A percentile compares a stretch with the other conserved stretches of the same genome.
These are phyloP conservation scores for Macrocybe gigantea DNA, from an alignment of 768 basidiomycete genomes.

Conservation along the genomic window DNA sequence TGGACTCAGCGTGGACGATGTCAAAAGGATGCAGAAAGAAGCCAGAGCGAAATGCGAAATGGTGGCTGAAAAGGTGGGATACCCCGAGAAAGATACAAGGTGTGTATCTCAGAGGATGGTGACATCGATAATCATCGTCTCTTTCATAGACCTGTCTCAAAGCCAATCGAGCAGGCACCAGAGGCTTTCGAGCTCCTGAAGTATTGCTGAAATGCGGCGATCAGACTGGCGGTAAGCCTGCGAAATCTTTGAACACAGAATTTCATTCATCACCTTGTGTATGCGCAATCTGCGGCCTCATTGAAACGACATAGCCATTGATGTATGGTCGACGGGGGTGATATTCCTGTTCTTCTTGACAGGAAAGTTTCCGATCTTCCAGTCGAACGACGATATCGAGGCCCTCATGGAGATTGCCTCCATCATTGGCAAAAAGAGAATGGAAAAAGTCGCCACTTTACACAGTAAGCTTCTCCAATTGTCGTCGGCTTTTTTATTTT, in stretches of 20 bases:
- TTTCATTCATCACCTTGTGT: conserved; percentile 1
- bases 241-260: background rate
- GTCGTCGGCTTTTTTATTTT: background rate
- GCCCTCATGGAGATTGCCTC: conserved; percentile 92
- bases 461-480: conserved; percentile 63
- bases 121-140: conserved; percentile 1
- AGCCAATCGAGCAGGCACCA: conserved; percentile 93
- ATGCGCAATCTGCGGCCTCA: background rate
- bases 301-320: conserved; percentile 60
- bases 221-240: conserved; percentile 77
- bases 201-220: conserved; percentile 91
- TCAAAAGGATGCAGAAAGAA: conserved; percentile 56
- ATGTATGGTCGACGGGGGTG: conserved; percentile 93
- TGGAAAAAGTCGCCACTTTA: conserved; percentile 81
- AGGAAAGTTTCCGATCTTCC: conserved; percentile 90
- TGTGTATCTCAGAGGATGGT: conserved; percentile 14
- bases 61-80: conserved; percentile 70
- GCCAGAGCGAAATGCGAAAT: conserved; percentile 47
- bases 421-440: conserved; percentile 74
- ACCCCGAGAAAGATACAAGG: conserved; percentile 71
- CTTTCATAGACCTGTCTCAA: conserved; percentile 66
- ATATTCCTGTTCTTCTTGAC: conserved; percentile 91
- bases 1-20: conserved; percentile 39
- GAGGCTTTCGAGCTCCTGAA: conserved; percentile 96
- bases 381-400: conserved; percentile 90